Base-by-base conservation (phyloP, 2,329 filamentous ascomycete species). In the Xylaria polymorpha region DNA sequence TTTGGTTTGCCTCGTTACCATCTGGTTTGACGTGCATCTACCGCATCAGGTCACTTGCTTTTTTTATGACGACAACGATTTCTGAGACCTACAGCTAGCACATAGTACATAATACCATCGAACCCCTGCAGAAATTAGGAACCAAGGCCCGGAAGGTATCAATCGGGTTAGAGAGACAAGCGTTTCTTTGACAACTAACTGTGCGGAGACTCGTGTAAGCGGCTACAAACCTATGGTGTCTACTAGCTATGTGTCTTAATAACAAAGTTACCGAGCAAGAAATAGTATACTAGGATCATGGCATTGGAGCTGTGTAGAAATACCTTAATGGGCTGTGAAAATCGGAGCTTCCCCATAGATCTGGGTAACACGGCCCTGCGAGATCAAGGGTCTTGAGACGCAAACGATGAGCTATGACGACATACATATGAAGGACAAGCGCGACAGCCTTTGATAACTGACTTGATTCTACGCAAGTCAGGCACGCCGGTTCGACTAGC, bases 321-420 rank as follows among this genome's bases (percentile, higher is more conserved):
- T 48, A 35, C 20, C 25, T 4, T 29, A 29, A 29, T n/a, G 25
- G 53, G 44, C 29, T 32, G n/a, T 22, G 32, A 56, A 50, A 43
- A 35, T 18, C 51, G 53, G 59, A 32, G 56, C 35, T 32, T 37
- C 35, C 20, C 60, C 51, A 53, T 35, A 50, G 57, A 58, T 43
- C 32, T 56, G 15, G 25, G 64, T 67, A 56, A 50, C 48, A 67
- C 55, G 14, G 29, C 32, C 44, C 32, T 46, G 20, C 43, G 48
- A 48, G 9, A 53, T 25, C 9, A 61, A 32, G 44, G 56, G 20
- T 32, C 15, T n/a, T 12, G 12, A 29, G 37, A 59, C 7, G 43
- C 50, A 55, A 55, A 55, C 32, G 25, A 46, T 55, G 53, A 64
- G 32, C 29, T 48, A 71, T 71, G 66, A 69, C 69, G 67, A 62